Evolutionary conservation across 495 filamentous ascomycete genomes (phyloP), one percentile per base, ranked within the genome.

Genomic region (Letharia columbiana): DNA sequence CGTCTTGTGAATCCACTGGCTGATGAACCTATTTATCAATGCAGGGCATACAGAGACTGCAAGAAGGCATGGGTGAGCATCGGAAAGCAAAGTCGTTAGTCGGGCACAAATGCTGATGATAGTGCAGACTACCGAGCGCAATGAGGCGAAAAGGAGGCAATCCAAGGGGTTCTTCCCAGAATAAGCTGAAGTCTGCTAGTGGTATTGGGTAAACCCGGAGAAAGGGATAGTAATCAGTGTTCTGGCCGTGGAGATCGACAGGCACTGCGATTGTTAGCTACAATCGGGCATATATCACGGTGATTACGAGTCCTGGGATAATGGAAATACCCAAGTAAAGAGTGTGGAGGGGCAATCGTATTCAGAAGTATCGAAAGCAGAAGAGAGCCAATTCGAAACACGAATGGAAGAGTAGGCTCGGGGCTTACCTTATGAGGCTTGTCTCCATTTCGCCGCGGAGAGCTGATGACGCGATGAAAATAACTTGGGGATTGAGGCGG

Each of bases 31-130:
- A 13, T 33, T 37, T 47, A 54, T 44, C 63, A 40, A 56, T 56
- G 66, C 69, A 96, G 91, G 76, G 91, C 92, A 64, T 96, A 96
- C 76, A 85, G 91, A 68, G 91, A 95, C 68, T 96, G 92, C 77
- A 96, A 96, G 75, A 92, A 92, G 78, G 81, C 87, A 79, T 96
- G 91, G 91, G 91, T 93, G 83, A 45, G 63, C 50, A 37, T 65
- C 45, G 3, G 44, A 9, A 33, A 37, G 20, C 28, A 7, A 52
- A 54, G 18, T n/a, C 47, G 31, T 54, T 23, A 18, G 42, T 65
- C 40, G 56, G 41, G 47, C 56, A 62, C 42, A 18, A 40, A 42
- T 45, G 18, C 62, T 67, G 62, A 68, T 62, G 47, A 63, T 28
- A 18, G 9, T 23, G 49, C 66, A 86, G 83, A 78, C 76, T 23